Percentiles rank a stretch among this genome's conserved stretches.
Conservation (phyloP, 2,329 filamentous ascomycete genomes). For the Coniochaeta sp. region DNA sequence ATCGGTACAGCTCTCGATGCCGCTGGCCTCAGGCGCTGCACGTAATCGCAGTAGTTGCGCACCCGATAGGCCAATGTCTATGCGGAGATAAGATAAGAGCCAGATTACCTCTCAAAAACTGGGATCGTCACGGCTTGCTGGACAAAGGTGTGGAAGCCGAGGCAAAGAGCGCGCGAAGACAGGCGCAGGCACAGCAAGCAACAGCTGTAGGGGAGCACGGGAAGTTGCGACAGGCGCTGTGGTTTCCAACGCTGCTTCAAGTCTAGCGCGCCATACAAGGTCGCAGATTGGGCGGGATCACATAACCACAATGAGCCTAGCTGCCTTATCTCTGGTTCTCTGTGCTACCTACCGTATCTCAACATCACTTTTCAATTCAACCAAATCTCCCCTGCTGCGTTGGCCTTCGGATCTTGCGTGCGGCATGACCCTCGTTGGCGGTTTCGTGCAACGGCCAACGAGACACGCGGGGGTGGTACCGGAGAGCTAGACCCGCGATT, state of each 20-base stretch:
- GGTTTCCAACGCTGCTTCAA: background rate
- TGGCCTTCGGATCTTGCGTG: background rate
- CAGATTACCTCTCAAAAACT: background rate
- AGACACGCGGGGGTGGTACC: background rate
- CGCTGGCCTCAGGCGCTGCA: background rate
- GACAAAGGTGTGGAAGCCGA: background rate
- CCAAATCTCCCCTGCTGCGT: background rate
- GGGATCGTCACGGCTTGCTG: background rate
- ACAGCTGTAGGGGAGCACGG: too few species aligned
- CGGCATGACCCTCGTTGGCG: background rate
- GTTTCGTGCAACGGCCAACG: background rate
- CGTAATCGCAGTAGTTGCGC: background rate
- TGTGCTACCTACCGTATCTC: background rate
- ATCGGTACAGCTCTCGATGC: background rate
- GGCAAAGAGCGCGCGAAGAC: too few species aligned
- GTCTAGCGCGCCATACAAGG: background rate
- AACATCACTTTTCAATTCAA: background rate
- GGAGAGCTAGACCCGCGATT: background rate
- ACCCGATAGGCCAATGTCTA: background rate
- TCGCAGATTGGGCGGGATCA: background rate
- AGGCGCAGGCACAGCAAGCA: too few species aligned
- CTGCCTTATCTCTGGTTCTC: background rate
- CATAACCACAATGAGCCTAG: background rate
- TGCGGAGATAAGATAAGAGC: conserved; percentile 1
- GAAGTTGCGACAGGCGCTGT: background rate